Evolutionary conservation across 2,329 filamentous ascomycete species (phyloP).

Genomic region (Podosphaera fusca): DNA sequence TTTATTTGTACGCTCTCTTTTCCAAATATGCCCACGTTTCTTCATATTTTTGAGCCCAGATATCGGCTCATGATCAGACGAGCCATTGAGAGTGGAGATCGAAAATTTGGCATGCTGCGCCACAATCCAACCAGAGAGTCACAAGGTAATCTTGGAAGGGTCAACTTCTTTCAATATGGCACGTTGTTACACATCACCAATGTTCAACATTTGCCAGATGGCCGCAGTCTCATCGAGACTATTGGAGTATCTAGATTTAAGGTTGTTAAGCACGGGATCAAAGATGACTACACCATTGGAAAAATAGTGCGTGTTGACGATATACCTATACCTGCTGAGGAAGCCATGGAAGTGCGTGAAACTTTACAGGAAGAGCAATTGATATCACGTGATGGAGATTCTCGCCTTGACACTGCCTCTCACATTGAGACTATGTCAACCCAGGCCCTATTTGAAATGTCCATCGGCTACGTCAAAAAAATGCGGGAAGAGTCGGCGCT

Average conservation of each 20-base stretch:
- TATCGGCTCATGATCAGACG: constrained; percentile 78
- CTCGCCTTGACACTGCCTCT: neutral
- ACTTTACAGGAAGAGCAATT: constrained; percentile 16
- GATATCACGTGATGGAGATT: neutral
- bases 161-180: constrained; percentile 48
- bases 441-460: constrained; percentile 40
- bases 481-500: constrained; percentile 46
- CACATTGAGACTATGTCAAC: constrained; percentile 32
- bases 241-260: constrained; percentile 56
- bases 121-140: constrained; percentile 31
- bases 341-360: constrained; percentile 49
- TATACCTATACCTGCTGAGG: constrained; percentile 60
- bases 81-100: constrained; percentile 42
- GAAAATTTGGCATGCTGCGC: constrained; percentile 70
- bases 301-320: constrained; percentile 58
- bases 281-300: constrained; percentile 63
- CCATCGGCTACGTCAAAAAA: constrained; percentile 40
- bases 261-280: constrained; percentile 35
- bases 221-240: constrained; percentile 60
- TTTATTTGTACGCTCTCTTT: constrained; percentile 71
- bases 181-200: constrained; percentile 57
- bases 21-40: constrained; percentile 61
- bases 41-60: constrained; percentile 81
- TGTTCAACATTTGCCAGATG: constrained; percentile 51
- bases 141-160: constrained; percentile 28